Base-by-base conservation (phyloP, 495 filamentous ascomycete genomes). In the Penicillium goetzii region DNA sequence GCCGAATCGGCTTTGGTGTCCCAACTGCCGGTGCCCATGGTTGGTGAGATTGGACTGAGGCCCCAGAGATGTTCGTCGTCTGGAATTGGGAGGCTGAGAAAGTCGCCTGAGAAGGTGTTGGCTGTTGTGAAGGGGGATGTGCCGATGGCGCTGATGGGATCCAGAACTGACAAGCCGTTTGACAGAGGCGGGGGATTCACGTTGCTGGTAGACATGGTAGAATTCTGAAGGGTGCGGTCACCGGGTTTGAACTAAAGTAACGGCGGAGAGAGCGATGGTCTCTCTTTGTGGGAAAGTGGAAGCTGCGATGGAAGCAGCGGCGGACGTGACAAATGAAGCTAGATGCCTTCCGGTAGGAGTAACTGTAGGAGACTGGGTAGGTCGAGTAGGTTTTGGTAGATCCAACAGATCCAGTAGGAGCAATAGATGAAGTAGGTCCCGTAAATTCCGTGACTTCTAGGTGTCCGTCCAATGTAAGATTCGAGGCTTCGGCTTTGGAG, bases 21-120 rank as follows among this genome's bases (percentile, higher is more conserved):
- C 73, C 74, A 76, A 51, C 43, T 32, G 36, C 53, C 58, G 57
- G 43, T 61, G 12, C 59, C 69, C 66, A 71, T 67, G 3, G 62
- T 63, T 34, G 74, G 69, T 17, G 75, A 76, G 17, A 78, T 62
- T 14, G 74, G 68, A 57, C 76, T 68, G 2, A 76, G 51, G 21
- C 66, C 70, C 76, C 76, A 78, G 38, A 76, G 66, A 26, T 74
- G 68, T 9, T 78, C 74, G 45, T 78, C 74, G 41, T 76, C 75
- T 7, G 69, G 65, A 3, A 73, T 64, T 11, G 74, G 56, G 21
- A 78, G 66, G 0, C 66, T 64, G 41, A 76, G 52, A 34, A 78
- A 70, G 28, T 78, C 74, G 21, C 68, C 68, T 0, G 72, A 33
- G 51, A 76, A 71, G 30, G 70, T 58, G 56, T 67, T 71, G 49